Conservation (phyloP, 2,329 filamentous ascomycete genomes). For the Talaromyces sp. region DNA sequence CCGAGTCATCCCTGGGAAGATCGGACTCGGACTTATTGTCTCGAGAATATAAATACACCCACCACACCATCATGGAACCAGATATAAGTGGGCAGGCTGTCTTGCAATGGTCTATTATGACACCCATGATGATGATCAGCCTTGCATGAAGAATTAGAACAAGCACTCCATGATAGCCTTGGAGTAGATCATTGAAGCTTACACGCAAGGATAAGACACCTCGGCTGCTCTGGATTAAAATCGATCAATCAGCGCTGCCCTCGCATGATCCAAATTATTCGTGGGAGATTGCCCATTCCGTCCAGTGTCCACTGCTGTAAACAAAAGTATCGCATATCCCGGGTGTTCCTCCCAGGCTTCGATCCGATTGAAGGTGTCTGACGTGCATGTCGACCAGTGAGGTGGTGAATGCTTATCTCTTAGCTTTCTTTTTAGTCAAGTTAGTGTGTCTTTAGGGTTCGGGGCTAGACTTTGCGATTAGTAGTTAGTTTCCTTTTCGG, state of each 20-base stretch:
- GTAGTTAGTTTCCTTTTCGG: conserved; percentile 2
- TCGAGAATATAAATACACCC: neutral
- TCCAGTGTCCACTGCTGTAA: neutral
- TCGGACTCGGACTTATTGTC: neutral
- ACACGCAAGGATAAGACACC: neutral
- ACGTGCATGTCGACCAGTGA: conserved; percentile 4
- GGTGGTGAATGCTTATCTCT: conserved; percentile 9
- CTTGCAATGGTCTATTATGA: conserved; percentile 4
- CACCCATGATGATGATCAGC: neutral
- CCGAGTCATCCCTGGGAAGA: neutral
- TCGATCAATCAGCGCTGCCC: neutral
- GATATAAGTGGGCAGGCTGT: neutral
- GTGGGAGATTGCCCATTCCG: no score
- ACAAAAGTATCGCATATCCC: neutral
- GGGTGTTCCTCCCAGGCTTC: neutral
- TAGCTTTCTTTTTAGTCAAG: neutral
- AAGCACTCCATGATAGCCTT: no score
- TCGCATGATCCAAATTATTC: neutral
- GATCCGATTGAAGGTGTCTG: conserved; percentile 1
- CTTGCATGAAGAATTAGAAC: conserved; percentile 2
- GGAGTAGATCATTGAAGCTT: neutral
- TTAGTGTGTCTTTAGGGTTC: conserved; percentile 1
- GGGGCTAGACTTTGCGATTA: neutral
- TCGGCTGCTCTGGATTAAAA: neutral
- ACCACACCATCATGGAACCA: neutral